These are phyloP conservation scores for Vairimorpha necatrix DNA, from an alignment of 371 early-diverging fungal species.

Conservation along the genomic window DNA sequence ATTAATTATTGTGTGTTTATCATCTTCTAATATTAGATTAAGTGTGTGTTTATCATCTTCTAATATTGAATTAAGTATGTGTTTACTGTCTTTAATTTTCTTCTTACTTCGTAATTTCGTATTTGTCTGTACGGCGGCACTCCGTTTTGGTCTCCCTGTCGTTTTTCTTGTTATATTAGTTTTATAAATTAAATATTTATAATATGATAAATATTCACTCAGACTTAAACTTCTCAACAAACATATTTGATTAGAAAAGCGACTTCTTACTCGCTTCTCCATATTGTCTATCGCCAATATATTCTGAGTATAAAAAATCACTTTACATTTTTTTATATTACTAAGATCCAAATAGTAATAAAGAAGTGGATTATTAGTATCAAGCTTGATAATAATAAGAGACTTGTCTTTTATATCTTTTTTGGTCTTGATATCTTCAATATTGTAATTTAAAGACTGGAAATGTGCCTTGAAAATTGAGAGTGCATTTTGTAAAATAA, in stretches of 20 bases:
- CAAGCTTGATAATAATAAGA: conserved; percentile 41
- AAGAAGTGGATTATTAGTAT: conserved; percentile 21
- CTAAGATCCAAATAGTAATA: conserved; percentile 48
- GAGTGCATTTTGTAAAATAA: neutral
- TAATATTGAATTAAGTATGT: too few relatives aligned
- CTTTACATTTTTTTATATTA: conserved; percentile 4
- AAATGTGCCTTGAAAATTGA: neutral
- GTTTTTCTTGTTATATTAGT: neutral
- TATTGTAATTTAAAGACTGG: neutral
- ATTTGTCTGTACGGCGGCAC: too few relatives aligned
- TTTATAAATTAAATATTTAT: neutral
- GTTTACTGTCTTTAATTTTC: too few relatives aligned
- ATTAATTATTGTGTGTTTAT: too few relatives aligned
- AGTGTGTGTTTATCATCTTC: too few relatives aligned
- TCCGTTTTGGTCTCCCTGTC: neutral
- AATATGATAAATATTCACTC: neutral
- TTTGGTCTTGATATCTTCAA: conserved; percentile 3
- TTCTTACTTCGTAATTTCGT: too few relatives aligned
- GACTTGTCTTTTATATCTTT: conserved; percentile 19
- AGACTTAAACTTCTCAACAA: conserved; percentile 21
- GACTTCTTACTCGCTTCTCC: conserved; percentile 46
- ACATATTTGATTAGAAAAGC: conserved; percentile 46
- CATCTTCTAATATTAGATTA: too few relatives aligned
- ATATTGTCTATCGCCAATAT: conserved; percentile 30
- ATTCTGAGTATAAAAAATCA: conserved; percentile 30